A percentile compares a stretch with the other conserved stretches of the same genome.
Evolutionary conservation across 139 green algal genomes (phyloP).

Genomic region (Micromonas commoda): DNA sequence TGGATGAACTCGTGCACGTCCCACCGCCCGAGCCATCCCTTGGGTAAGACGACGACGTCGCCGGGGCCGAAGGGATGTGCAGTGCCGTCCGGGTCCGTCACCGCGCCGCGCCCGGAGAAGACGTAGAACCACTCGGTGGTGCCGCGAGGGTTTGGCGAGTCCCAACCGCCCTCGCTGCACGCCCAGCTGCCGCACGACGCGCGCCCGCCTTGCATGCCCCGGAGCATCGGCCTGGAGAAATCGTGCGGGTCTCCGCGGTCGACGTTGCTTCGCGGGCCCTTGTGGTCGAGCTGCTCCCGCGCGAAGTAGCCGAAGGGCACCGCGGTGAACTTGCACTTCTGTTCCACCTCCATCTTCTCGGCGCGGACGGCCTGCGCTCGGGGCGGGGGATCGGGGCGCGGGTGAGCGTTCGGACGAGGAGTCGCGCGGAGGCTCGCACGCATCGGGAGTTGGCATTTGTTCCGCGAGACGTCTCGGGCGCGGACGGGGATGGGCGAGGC

Average conservation of each 20-base stretch:
- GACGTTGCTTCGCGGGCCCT: conserved; percentile 15
- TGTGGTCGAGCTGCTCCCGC: conserved; percentile 11
- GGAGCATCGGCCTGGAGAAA: background rate
- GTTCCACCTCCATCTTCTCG: background rate
- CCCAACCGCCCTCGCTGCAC: conserved; percentile 24
- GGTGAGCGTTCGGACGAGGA: too few species aligned
- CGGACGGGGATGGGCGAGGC: too few species aligned
- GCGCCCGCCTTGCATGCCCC: background rate
- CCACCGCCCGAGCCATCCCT: conserved; percentile 25
- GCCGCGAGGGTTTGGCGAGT: background rate
- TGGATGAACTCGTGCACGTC: conserved; percentile 8
- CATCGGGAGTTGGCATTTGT: too few species aligned
- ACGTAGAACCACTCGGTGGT: conserved; percentile 28
- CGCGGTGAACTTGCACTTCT: background rate
- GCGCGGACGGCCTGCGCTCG: too few species aligned
- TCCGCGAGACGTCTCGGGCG: too few species aligned
- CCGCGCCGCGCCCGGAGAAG: background rate
- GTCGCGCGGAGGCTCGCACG: too few species aligned
- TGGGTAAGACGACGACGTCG: conserved; percentile 17
- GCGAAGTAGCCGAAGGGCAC: conserved; percentile 8
- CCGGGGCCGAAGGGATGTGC: conserved; percentile 23
- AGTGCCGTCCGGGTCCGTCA: conserved; percentile 24
- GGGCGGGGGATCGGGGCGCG: too few species aligned
- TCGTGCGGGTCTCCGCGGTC: conserved; percentile 22
- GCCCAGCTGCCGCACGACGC: conserved; percentile 17